Conservation (phyloP, 2,329 filamentous ascomycete genomes). For the Zasmidium citrigriseum region DNA sequence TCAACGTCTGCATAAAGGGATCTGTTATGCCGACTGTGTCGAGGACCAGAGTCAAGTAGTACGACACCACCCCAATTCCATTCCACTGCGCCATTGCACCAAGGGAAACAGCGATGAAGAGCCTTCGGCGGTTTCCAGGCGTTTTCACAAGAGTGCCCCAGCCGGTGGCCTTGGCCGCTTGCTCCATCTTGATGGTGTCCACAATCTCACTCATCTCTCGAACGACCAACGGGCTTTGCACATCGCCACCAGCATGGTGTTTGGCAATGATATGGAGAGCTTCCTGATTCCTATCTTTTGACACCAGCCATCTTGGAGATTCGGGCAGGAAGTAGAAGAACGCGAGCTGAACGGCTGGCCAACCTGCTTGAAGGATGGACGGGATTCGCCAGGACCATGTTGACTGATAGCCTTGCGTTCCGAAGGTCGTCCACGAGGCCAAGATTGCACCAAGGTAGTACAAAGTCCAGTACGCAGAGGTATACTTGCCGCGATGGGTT, state of each 20-base stretch:
- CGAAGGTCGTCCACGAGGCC: constrained; percentile 24
- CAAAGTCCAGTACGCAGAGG: constrained; percentile 20
- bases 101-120: constrained; percentile 39
- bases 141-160: constrained; percentile 19
- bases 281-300: constrained; percentile 26
- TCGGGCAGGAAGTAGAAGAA: constrained; percentile 26
- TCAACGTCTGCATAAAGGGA: constrained; percentile 19
- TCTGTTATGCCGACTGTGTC: constrained; percentile 42
- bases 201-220: constrained; percentile 64
- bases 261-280: constrained; percentile 38
- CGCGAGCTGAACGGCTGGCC: constrained; percentile 45
- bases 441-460: constrained; percentile 26
- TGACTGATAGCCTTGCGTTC: constrained; percentile 15
- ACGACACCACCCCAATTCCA: constrained; percentile 32
- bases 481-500: constrained; percentile 25
- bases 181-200: constrained; percentile 57
- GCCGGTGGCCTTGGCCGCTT: constrained; percentile 49
- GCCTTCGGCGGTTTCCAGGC: constrained; percentile 37
- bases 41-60: constrained; percentile 19
- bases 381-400: constrained; percentile 52
- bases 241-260: constrained; percentile 48
- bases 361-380: constrained; percentile 48
- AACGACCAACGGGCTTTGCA: constrained; percentile 53
- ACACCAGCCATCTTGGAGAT: constrained; percentile 28
- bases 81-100: constrained; percentile 41